phyloP scores from a whole-genome alignment of 768 basidiomycete genomes.

The Suillus fuscotomentosus region DNA sequence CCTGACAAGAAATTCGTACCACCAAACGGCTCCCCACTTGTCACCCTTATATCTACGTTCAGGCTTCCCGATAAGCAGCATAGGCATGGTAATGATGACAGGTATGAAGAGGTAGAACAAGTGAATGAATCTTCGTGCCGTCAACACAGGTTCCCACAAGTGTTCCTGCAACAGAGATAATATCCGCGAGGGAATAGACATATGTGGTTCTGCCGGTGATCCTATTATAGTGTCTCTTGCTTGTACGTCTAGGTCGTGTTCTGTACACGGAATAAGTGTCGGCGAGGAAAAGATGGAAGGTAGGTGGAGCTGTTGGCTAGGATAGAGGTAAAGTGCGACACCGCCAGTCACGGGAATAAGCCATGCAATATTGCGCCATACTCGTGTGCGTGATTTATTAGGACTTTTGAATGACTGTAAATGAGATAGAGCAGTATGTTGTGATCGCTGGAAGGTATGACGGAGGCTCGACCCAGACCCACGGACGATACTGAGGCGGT shows the following conservation, averaged over 20 bases:
- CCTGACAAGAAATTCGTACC: slow-evolving; percentile 86
- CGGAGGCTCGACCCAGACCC: slow-evolving; percentile 9
- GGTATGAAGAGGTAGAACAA: slow-evolving; percentile 85
- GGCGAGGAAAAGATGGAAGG: slow-evolving; percentile 51
- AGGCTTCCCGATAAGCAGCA: slow-evolving; percentile 70
- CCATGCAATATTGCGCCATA: slow-evolving; percentile 43
- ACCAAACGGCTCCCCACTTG: slow-evolving; percentile 94
- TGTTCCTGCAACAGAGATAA: slow-evolving; percentile 47
- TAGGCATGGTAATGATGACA: slow-evolving; percentile 79
- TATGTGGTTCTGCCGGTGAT: slow-evolving; percentile 67
- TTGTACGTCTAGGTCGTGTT: slow-evolving; percentile 9
- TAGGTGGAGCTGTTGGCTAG: slow-evolving; percentile 37
- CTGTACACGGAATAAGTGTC: slow-evolving; percentile 44
- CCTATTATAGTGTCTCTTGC: slow-evolving; percentile 41
- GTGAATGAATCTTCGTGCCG: slow-evolving; percentile 77
- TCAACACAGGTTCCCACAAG: slow-evolving; percentile 85
- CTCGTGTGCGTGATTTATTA: slow-evolving; percentile 26
- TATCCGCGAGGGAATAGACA: slow-evolving; percentile 45
- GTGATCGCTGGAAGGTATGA: slow-evolving; percentile 26
- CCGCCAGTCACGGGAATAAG: slow-evolving; percentile 57
- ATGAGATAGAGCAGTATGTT: slow-evolving; percentile 13
- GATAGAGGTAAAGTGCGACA: slow-evolving; percentile 49
- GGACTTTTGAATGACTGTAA: slow-evolving; percentile 33
- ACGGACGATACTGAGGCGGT: not conserved
- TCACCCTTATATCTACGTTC: slow-evolving; percentile 63